phyloP scores from a whole-genome alignment of 2,329 filamentous ascomycete species.

The Fusarium pseudoanthophilum region DNA sequence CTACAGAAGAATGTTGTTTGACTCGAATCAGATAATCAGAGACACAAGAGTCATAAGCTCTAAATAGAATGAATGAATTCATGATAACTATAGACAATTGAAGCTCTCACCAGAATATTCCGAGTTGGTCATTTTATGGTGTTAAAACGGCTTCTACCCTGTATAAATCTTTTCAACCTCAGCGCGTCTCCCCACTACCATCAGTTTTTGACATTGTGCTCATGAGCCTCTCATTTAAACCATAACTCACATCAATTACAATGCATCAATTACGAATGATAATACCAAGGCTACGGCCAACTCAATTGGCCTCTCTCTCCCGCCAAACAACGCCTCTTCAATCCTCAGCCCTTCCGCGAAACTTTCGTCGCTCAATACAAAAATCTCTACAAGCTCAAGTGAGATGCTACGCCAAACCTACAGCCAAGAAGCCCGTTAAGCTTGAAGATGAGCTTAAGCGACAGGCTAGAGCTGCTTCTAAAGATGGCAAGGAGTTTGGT shows the following conservation, averaged over 20 bases:
- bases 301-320: conserved; percentile 19
- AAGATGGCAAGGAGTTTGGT: conserved; percentile 39
- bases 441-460: conserved; percentile 44
- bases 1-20: conserved; percentile 67
- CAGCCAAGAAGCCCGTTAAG: conserved; percentile 21
- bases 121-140: background rate
- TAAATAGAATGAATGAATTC: conserved; percentile 10
- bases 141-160: background rate
- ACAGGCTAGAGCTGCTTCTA: conserved; percentile 43
- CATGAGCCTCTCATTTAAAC: conserved; percentile 8
- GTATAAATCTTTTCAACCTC: conserved; percentile 12
- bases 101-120: conserved; percentile 7
- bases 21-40: background rate
- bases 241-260: conserved; percentile 5
- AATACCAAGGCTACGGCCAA: conserved; percentile 34
- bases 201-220: conserved; percentile 22
- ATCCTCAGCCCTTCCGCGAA: conserved; percentile 18
- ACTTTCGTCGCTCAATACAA: conserved; percentile 35
- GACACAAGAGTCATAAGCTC: conserved; percentile 8
- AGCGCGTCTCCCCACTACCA: conserved; percentile 11
- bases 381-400: conserved; percentile 40
- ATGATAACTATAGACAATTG: background rate
- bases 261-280: conserved; percentile 40
- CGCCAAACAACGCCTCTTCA: background rate
- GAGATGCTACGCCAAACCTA: conserved; percentile 42